phyloP scores from a whole-genome alignment of 805 yeast species.

The Aciculoconidium aculeatum region DNA sequence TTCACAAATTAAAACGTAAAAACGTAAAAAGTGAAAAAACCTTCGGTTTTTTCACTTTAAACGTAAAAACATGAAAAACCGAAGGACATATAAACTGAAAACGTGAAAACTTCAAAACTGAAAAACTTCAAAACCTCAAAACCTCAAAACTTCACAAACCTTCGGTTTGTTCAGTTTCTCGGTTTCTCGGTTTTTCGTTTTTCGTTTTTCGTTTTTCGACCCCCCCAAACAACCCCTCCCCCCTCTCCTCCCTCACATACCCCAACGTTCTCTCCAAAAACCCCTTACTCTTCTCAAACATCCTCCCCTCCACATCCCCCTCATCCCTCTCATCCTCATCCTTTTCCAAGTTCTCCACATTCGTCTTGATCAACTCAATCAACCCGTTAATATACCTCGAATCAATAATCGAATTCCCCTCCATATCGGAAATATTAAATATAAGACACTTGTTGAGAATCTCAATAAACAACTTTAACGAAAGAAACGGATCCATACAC shows the following conservation, averaged over 20 bases:
- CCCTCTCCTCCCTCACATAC: constrained; percentile 63
- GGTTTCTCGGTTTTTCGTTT: no score
- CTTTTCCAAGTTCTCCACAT: constrained; percentile 42
- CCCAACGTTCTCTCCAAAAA: constrained; percentile 65
- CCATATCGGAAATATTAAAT: constrained; percentile 59
- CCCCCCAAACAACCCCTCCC: constrained; percentile 63
- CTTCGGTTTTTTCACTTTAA: no score
- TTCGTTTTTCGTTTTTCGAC: no score
- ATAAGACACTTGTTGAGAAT: constrained; percentile 81
- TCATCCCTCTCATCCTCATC: constrained; percentile 19
- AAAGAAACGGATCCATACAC: constrained; percentile 74
- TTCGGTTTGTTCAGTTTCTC: no score
- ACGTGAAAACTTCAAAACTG: no score
- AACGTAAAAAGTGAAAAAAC: no score
- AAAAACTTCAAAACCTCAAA: no score
- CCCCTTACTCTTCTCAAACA: constrained; percentile 24
- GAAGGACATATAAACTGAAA: no score
- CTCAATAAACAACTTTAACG: constrained; percentile 82
- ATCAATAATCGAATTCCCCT: constrained; percentile 63
- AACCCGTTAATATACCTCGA: constrained; percentile 77
- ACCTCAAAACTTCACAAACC: no score
- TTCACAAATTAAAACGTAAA: no score
- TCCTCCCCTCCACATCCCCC: constrained; percentile 23
- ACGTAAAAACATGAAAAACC: no score
- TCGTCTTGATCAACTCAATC: constrained; percentile 72